Percentiles rank a stretch among this genome's conserved stretches.
Conservation (phyloP, 2,329 filamentous ascomycete species). For the Trichoderma endophyticum region DNA sequence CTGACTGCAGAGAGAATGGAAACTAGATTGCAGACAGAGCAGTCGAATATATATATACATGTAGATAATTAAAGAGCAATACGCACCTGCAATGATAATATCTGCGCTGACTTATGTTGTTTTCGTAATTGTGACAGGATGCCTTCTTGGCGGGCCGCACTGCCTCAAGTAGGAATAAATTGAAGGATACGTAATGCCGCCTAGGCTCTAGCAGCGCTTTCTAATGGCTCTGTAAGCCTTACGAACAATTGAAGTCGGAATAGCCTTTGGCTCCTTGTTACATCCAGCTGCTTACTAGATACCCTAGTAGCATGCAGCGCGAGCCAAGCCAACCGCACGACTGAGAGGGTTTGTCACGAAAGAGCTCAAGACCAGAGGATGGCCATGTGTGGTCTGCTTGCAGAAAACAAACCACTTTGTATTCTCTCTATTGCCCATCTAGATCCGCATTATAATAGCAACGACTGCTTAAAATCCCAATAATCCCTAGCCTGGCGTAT, state of each 20-base stretch:
- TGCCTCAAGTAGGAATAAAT: neutral
- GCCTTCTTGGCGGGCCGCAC: neutral
- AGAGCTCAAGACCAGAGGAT: neutral
- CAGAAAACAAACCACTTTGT: neutral
- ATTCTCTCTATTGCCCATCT: neutral
- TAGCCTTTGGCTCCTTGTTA: neutral
- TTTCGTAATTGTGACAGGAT: neutral
- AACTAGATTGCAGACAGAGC: neutral
- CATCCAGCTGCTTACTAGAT: neutral
- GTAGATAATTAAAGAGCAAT: neutral
- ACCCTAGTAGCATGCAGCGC: neutral
- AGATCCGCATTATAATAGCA: no score
- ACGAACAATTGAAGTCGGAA: neutral
- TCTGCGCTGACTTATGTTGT: neutral
- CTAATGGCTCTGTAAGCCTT: neutral
- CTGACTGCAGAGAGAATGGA: neutral
- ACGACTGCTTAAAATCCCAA: neutral
- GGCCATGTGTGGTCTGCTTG: neutral
- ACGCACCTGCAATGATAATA: neutral
- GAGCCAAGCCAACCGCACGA: neutral
- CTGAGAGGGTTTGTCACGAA: neutral
- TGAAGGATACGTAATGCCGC: neutral
- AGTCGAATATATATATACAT: neutral
- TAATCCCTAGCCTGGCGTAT: neutral
- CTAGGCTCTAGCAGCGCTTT: neutral